Evolutionary conservation across 2,329 filamentous ascomycete genomes (phyloP).

Genomic region (Trichoderma sp.): DNA sequence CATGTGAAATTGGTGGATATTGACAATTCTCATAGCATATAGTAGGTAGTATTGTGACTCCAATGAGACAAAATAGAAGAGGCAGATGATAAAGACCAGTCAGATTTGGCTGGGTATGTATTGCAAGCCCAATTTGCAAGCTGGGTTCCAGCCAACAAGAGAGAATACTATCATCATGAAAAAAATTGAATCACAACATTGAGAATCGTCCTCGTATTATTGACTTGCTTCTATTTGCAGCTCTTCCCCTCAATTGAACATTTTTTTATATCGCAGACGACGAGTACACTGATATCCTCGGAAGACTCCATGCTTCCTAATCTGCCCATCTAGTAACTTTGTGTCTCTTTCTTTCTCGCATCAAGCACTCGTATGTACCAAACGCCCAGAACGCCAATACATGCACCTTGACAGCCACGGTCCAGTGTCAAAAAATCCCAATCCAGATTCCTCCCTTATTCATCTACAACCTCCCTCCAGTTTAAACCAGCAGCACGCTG

Average conservation of each 20-base stretch:
- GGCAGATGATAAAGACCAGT: background rate
- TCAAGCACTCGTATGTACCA: constrained; percentile 26
- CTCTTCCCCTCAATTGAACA: background rate
- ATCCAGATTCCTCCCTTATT: background rate
- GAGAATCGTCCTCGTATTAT: background rate
- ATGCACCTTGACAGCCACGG: constrained; percentile 27
- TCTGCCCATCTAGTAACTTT: background rate
- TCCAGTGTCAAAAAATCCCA: background rate
- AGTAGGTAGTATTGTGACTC: background rate
- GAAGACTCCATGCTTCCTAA: constrained; percentile 11
- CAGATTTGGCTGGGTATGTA: background rate
- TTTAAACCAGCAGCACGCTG: constrained; percentile 39
- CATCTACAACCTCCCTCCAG: background rate
- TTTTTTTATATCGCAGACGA: background rate
- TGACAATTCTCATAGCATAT: background rate
- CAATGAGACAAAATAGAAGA: background rate
- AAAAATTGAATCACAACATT: background rate
- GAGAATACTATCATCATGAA: background rate
- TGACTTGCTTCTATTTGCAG: background rate
- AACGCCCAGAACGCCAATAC: constrained; percentile 30
- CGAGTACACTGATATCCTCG: background rate
- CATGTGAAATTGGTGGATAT: background rate
- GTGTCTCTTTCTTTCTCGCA: constrained; percentile 14
- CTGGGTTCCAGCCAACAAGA: background rate
- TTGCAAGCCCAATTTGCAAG: background rate